Percentiles rank a stretch among this genome's conserved stretches.
phyloP scores from a whole-genome alignment of 345 rosid genomes.

The Psidium guajava region DNA sequence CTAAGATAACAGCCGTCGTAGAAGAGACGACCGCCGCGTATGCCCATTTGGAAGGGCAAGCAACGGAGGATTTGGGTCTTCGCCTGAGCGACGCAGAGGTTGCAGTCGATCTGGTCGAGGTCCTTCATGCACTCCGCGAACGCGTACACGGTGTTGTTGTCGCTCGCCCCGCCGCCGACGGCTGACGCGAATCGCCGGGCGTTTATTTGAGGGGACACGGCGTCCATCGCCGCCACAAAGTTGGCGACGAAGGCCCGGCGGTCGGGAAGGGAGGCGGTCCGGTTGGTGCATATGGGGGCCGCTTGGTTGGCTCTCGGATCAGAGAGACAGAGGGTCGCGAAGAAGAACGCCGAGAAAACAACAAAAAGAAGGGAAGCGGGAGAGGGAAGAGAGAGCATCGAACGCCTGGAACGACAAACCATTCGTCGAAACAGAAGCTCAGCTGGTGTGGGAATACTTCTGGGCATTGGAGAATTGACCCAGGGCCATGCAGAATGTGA shows the following conservation, averaged over 20 bases:
- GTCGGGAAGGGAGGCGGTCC: slow-evolving; percentile 26
- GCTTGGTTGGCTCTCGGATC: slow-evolving; percentile 65
- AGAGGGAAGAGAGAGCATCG: not conserved
- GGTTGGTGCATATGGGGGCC: slow-evolving; percentile 51
- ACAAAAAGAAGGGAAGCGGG: not conserved
- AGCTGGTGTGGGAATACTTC: not conserved
- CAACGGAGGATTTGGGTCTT: slow-evolving; percentile 63
- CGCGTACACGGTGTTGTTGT: slow-evolving; percentile 39
- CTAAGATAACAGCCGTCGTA: slow-evolving; percentile 33
- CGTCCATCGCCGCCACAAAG: slow-evolving; percentile 48
- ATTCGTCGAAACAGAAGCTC: not conserved
- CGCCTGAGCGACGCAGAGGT: slow-evolving; percentile 71
- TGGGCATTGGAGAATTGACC: not conserved
- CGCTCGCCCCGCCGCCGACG: slow-evolving; percentile 21
- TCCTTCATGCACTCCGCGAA: slow-evolving; percentile 82
- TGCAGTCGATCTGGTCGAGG: slow-evolving; percentile 53
- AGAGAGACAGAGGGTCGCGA: slow-evolving; percentile 22
- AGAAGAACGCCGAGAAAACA: not conserved
- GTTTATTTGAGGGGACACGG: slow-evolving; percentile 24
- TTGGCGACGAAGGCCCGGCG: slow-evolving; percentile 28
- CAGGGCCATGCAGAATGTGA: not conserved
- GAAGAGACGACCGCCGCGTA: slow-evolving; percentile 65
- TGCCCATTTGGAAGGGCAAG: slow-evolving; percentile 54
- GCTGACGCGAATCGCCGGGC: slow-evolving; percentile 23
- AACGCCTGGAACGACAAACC: not conserved